phyloP scores from a whole-genome alignment of 371 early-diverging fungal genomes.

The Batrachochytrium dendrobatidis region DNA sequence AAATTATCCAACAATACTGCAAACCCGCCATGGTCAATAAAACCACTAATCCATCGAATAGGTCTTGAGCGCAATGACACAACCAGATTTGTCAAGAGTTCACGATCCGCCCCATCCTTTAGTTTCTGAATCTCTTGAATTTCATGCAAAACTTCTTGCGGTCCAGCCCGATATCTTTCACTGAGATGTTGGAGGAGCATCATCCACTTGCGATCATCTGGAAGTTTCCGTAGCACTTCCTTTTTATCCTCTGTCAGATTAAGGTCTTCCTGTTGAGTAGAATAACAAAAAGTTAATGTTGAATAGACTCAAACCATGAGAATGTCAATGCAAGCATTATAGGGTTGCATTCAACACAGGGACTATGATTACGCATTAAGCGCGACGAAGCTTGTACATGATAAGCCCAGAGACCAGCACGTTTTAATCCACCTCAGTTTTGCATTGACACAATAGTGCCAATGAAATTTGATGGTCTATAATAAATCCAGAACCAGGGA shows the following conservation, averaged over 20 bases:
- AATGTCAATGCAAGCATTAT: neutral
- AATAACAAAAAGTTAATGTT: neutral
- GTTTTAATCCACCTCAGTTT: neutral
- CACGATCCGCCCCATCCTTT: constrained; percentile 23
- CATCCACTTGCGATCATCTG: constrained; percentile 45
- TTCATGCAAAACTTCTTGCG: constrained; percentile 24
- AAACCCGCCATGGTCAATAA: constrained; percentile 44
- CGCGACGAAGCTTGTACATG: neutral
- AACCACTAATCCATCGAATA: constrained; percentile 44
- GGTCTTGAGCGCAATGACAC: constrained; percentile 39
- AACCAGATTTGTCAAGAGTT: constrained; percentile 32
- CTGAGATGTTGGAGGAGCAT: constrained; percentile 45
- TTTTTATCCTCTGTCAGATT: constrained; percentile 46
- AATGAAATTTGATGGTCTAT: neutral
- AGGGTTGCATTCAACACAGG: neutral
- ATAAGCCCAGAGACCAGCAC: neutral
- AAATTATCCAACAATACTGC: constrained; percentile 34
- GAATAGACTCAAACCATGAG: neutral
- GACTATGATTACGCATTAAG: neutral
- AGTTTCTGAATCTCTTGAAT: constrained; percentile 30
- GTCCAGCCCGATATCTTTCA: constrained; percentile 33
- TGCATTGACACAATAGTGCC: neutral
- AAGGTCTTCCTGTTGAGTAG: constrained; percentile 44
- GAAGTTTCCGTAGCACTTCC: constrained; percentile 28
- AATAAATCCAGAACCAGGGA: neutral